Conservation (phyloP, 108 stramenopile genomes). For the Licmophora abbreviata region DNA sequence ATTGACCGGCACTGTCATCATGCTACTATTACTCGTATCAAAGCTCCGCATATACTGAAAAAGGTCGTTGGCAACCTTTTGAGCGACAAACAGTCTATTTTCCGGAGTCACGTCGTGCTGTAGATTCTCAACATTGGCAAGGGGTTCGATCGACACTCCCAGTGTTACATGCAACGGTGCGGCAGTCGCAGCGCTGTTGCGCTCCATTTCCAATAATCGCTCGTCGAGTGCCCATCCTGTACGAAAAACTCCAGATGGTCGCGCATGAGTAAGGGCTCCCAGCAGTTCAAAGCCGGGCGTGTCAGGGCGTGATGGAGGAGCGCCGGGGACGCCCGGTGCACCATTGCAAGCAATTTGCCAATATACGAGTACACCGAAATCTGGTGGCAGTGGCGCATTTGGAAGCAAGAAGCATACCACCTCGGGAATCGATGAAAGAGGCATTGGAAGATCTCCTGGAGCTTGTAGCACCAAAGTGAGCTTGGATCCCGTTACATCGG, state of each 20-base stretch:
- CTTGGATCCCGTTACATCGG: slow-evolving; percentile 55
- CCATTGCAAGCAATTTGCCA: slow-evolving; percentile 56
- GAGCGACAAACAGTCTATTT: slow-evolving; percentile 61
- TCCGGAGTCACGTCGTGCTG: no score
- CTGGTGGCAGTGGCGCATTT: slow-evolving; percentile 38
- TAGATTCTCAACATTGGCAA: slow-evolving; percentile 58
- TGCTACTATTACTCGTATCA: slow-evolving; percentile 33
- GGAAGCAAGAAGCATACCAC: slow-evolving; percentile 68
- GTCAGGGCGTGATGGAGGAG: slow-evolving; percentile 10
- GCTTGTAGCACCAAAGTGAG: slow-evolving; percentile 42
- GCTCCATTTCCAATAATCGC: slow-evolving; percentile 35
- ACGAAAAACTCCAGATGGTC: slow-evolving; percentile 65
- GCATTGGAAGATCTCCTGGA: slow-evolving; percentile 39
- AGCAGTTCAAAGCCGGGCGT: slow-evolving; percentile 71
- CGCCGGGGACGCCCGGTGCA: no score
- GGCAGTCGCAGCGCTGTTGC: not conserved
- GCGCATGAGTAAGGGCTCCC: slow-evolving; percentile 45
- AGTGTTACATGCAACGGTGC: slow-evolving; percentile 23
- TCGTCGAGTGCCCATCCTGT: slow-evolving; percentile 75
- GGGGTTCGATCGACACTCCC: slow-evolving; percentile 68
- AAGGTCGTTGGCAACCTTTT: slow-evolving; percentile 75
- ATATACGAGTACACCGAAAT: slow-evolving; percentile 64
- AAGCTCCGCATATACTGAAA: slow-evolving; percentile 76
- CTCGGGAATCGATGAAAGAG: slow-evolving; percentile 52
- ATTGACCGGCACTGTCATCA: slow-evolving; percentile 73